A percentile compares a stretch with the other conserved stretches of the same genome.
Conservation (phyloP, 441 rosid genomes). For the Jatropha podagrica region DNA sequence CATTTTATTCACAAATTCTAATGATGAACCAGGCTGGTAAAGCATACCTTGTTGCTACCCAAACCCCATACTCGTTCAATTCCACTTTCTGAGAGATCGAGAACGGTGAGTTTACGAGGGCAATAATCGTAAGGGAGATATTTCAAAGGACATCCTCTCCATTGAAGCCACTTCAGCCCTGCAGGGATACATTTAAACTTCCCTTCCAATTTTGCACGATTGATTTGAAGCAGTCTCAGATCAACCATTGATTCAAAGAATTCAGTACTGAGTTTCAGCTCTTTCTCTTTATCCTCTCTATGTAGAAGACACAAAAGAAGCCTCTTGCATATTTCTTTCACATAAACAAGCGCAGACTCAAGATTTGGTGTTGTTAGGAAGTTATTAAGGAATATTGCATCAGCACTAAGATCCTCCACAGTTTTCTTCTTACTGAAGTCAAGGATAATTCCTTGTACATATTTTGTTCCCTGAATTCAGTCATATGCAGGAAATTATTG, state of each 20-base stretch:
- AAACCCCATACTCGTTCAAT: slow-evolving; percentile 33
- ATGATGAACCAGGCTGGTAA: neutral
- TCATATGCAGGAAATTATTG: neutral
- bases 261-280: slow-evolving; percentile 29
- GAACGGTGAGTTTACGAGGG: slow-evolving; percentile 46
- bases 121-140: slow-evolving; percentile 41
- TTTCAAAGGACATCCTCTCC: slow-evolving; percentile 60
- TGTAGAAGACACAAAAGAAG: slow-evolving; percentile 1
- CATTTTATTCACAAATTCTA: too few relatives aligned
- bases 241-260: slow-evolving; percentile 41
- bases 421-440: slow-evolving; percentile 24
- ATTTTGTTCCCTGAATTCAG: slow-evolving; percentile 20
- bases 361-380: slow-evolving; percentile 13
- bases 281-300: slow-evolving; percentile 24
- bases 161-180: slow-evolving; percentile 60
- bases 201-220: slow-evolving; percentile 53
- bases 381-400: slow-evolving; percentile 4
- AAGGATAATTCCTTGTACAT: slow-evolving; percentile 25
- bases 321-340: slow-evolving; percentile 21
- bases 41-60: slow-evolving; percentile 31
- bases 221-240: slow-evolving; percentile 59
- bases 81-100: slow-evolving; percentile 69
- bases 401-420: slow-evolving; percentile 12
- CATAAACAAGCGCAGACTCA: slow-evolving; percentile 20
- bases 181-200: slow-evolving; percentile 41